Evolutionary conservation across 768 basidiomycete species (phyloP).

Genomic region (Lentinula guzmanii): DNA sequence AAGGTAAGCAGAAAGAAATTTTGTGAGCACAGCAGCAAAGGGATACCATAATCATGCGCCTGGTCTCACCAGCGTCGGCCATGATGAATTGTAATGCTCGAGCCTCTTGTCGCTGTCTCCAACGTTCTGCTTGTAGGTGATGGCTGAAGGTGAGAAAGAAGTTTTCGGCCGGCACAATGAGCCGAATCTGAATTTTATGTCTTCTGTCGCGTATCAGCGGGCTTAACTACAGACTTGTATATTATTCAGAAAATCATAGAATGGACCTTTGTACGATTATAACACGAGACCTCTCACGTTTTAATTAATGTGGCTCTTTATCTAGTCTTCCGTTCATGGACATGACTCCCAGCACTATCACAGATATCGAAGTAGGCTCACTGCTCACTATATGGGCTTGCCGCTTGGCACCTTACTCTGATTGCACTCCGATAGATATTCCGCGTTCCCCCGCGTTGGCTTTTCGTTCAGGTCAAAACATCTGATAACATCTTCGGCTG

Average conservation of each 20-base stretch:
- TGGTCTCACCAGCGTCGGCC: conserved; percentile 54
- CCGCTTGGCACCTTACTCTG: not conserved
- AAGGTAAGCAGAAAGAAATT: conserved; percentile 16
- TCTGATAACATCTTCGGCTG: conserved; percentile 60
- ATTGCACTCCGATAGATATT: conserved; percentile 36
- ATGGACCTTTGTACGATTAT: no score
- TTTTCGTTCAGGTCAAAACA: conserved; percentile 68
- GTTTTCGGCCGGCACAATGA: not conserved
- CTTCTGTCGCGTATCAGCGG: no score
- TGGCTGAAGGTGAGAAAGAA: not conserved
- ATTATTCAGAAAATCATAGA: no score
- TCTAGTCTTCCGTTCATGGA: not conserved
- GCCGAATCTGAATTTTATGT: not conserved
- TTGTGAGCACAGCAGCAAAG: conserved; percentile 13
- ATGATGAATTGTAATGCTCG: conserved; percentile 20
- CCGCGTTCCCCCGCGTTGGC: conserved; percentile 67
- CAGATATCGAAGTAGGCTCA: conserved; percentile 8
- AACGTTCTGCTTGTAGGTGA: not conserved
- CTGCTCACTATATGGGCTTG: not conserved
- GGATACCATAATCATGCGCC: conserved; percentile 17
- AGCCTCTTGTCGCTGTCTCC: not conserved
- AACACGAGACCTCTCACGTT: not conserved
- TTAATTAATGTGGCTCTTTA: not conserved
- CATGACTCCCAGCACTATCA: conserved; percentile 2
- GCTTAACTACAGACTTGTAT: no score